Conservation (phyloP, 1,284 basidiomycete species). For the Trichosporon ovoides region DNA sequence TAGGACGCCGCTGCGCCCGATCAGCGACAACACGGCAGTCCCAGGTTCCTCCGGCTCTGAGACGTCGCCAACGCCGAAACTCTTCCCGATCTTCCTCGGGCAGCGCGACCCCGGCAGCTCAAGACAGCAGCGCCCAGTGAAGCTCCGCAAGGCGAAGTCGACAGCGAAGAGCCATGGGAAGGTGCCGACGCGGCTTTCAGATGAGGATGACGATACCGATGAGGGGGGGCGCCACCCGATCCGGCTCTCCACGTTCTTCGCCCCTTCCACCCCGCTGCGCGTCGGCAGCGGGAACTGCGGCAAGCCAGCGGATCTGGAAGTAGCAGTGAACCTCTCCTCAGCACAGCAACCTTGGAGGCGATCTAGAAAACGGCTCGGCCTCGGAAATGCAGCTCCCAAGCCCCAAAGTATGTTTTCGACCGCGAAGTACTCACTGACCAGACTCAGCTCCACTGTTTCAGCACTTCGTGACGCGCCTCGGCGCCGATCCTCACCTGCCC, state of each 20-base stretch:
- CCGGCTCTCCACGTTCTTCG: background rate
- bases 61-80: background rate
- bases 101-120: background rate
- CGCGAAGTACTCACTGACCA: background rate
- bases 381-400: background rate
- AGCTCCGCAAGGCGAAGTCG: background rate
- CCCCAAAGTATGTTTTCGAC: no score
- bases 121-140: background rate
- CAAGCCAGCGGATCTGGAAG: background rate
- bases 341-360: background rate
- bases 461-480: constrained; percentile 19
- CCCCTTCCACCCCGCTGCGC: background rate
- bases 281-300: background rate
- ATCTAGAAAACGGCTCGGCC: constrained; percentile 1
- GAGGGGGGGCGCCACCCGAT: background rate
- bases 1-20: background rate
- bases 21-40: background rate
- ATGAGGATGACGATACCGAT: background rate
- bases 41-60: background rate
- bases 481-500: constrained; percentile 13
- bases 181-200: background rate
- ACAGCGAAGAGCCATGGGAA: background rate
- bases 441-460: constrained; percentile 16
- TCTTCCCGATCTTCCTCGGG: constrained; percentile 14
- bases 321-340: background rate